Base-by-base conservation (phyloP, 192 early-diverging fungal genomes). In the Phlyctochytrium arcticum region DNA sequence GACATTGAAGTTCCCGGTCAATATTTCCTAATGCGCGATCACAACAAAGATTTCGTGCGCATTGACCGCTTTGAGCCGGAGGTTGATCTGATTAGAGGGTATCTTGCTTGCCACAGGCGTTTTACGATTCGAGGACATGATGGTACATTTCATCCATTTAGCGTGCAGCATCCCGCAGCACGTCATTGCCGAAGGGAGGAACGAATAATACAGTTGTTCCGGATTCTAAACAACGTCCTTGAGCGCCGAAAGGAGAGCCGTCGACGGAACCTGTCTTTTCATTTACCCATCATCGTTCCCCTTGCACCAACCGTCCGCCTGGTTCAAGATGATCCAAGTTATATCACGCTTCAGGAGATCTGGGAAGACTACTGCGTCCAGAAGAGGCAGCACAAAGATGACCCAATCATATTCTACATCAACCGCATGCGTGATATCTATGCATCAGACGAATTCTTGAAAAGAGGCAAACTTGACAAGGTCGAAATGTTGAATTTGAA, bases 1-100 rank as follows among this genome's bases (percentile, higher is more conserved):
- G 95, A 98, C 54, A 90, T 99, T n/a, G 96, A 98, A 64, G 86
- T 99, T 5, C 98, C 98, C 15, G 98, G 98, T 6, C 96, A 99
- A 72, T 98, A 98, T 69, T 74, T 96, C 66, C 62, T 90, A 76
- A 84, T 98, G 35, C 73, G 84, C 42, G 82, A 94, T 62, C 89
- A 80, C 68, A 89, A 84, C 72, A 89, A 90, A 58, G 92, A 96
- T 68, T 95, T 98, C 81, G 80, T 98, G 36, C 80, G 90, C 15
- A 98, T 99, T 57, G 95, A 96, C 68, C 85, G 95, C 19, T 98
- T 98, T 77, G 72, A 90, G 71, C 91, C 96, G 1, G 89, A 91
- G 48, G 89, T 99, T n/a, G 88, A 89, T 42, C 70, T 95, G 21
- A 76, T 93, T 51, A 77, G 94, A 34, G 84, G 88, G 47, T 84